These are phyloP conservation scores for Funneliformis mosseae DNA, from an alignment of 192 early-diverging fungal genomes.

Conservation along the genomic window DNA sequence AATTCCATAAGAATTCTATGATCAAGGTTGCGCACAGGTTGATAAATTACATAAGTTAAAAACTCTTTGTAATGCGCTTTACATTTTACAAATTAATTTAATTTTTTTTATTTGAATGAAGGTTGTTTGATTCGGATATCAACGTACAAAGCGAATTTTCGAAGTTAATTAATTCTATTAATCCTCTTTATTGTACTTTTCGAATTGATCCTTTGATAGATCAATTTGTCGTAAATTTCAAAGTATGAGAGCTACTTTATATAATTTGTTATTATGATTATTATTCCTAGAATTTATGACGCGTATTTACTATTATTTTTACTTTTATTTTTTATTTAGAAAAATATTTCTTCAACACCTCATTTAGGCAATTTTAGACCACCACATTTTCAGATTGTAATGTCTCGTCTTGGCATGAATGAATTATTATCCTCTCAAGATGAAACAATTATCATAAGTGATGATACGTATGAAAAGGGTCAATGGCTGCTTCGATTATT, in stretches of 20 bases:
- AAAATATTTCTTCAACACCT: conserved; percentile 43
- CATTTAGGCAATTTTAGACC: conserved; percentile 65
- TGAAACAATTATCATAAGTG: background rate
- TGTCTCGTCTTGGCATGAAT: conserved; percentile 56
- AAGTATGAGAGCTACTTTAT: background rate
- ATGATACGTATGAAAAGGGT: conserved; percentile 7
- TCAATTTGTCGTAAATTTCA: conserved; percentile 5
- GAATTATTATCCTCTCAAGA: conserved; percentile 32
- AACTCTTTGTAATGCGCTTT: background rate
- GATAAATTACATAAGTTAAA: background rate
- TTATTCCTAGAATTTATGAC: background rate
- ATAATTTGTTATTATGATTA: background rate
- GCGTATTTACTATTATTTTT: background rate
- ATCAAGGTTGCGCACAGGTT: conserved; percentile 21
- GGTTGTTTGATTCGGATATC: conserved; percentile 38
- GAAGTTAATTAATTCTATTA: conserved; percentile 22
- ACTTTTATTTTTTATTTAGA: conserved; percentile 5
- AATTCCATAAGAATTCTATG: background rate
- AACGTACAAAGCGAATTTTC: conserved; percentile 37
- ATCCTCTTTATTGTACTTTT: conserved; percentile 19
- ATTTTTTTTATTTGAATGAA: background rate
- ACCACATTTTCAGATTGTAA: conserved; percentile 64
- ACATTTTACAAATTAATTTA: background rate
- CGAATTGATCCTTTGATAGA: background rate
- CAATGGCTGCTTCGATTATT: conserved; percentile 59